phyloP scores from a whole-genome alignment of 208 protist species.

The Trypanosoma rangeli region DNA sequence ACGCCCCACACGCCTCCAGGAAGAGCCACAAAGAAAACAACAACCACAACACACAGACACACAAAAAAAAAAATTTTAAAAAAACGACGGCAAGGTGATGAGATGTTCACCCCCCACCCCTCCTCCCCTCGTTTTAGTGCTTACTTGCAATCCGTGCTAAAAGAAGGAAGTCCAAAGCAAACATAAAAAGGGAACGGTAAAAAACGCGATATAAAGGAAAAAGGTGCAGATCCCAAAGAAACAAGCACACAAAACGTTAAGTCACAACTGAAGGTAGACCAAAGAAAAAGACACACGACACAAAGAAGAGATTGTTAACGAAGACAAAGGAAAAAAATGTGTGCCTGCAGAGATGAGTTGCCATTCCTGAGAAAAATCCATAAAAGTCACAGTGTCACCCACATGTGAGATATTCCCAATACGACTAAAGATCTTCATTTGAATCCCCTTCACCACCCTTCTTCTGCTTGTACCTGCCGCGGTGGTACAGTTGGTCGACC shows the following conservation, averaged over 20 bases:
- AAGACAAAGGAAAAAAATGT: not conserved
- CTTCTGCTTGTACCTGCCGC: constrained; percentile 67
- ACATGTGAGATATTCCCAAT: not conserved
- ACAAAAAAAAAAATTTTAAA: constrained; percentile 14
- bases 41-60: not conserved
- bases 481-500: constrained; percentile 56
- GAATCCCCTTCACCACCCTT: constrained; percentile 27
- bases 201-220: not conserved
- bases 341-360: not conserved
- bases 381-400: not conserved
- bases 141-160: not conserved
- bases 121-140: no score
- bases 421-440: constrained; percentile 51
- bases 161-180: not conserved
- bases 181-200: constrained; percentile 1
- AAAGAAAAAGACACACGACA: no score
- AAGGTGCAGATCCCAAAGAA: not conserved
- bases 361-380: not conserved
- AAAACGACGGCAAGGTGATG: not conserved
- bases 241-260: not conserved
- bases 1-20: not conserved
- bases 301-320: not conserved
- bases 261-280: not conserved
- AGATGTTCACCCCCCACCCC: not conserved
- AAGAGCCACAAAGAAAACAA: constrained; percentile 11